Base-by-base conservation (phyloP, 1,284 basidiomycete genomes). In the Vanrija pseudolonga region DNA sequence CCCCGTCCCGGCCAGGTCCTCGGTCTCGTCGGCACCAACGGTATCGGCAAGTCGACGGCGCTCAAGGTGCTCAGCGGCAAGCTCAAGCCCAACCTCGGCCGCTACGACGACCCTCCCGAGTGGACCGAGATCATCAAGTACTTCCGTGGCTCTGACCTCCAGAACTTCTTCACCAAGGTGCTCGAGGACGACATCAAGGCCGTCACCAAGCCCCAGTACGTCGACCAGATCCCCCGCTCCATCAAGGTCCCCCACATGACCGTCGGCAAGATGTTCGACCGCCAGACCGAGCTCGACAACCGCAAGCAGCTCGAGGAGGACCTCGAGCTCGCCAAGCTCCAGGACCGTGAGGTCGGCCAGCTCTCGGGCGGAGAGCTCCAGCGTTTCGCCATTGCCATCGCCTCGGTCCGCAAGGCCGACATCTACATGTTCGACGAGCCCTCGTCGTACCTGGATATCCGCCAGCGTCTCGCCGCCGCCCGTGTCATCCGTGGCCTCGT, bases 151-250 rank as follows among this genome's bases (percentile, higher is more conserved):
- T 96, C 92, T 4, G 93, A 97, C 76, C 82, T 97, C 28, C 94
- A 97, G 74, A 98, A 97, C 75, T 97, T 97, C 80, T 97, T 97
- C 77, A 97, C 93, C 49, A 96, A 96, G 77, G 89, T 97, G n/a
- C 82, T 98, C 22, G 94, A 97, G 77, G 94, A 98, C 75, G 93
- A 98, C 71, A 81, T 97, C 68, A 96, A 96, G 79, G 93, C 94
- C 1, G 83, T 98, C 59, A 97, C 97, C 77, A 98, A 98, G 77
- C 94, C 94, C 1, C 94, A 98, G 83, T 98, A 98, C 71, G 94
- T 98, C 64, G 94, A 98, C 74, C 93, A 97, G 74, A 97, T 98
- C 68, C 94, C 94, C 7, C 84, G 88, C 52, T 90, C 90, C 42
- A 90, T 98, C 81, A 98, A 97, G 79, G 58, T 76, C 19, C 90